phyloP scores from a whole-genome alignment of 352 stramenopile genomes.

The Pythium utonaiense region DNA sequence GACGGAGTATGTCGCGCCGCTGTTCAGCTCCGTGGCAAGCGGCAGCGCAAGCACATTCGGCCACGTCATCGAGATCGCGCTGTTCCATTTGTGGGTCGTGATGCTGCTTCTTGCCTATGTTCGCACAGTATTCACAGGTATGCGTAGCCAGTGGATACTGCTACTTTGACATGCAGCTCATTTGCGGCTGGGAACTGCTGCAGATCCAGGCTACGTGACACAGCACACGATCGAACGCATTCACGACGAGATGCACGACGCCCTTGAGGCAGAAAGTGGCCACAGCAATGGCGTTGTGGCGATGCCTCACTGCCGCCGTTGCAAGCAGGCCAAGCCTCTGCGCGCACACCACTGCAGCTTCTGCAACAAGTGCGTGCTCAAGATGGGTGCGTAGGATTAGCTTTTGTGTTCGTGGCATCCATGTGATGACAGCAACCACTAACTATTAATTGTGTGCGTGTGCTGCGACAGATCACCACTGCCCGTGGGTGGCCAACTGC shows the following conservation, averaged over 20 bases:
- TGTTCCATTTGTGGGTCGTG: slow-evolving; percentile 61
- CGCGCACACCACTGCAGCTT: slow-evolving; percentile 85
- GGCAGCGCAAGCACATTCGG: slow-evolving; percentile 22
- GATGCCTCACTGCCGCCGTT: slow-evolving; percentile 50
- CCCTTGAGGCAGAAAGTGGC: slow-evolving; percentile 43
- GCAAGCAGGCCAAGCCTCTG: slow-evolving; percentile 72
- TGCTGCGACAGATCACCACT: slow-evolving; percentile 93
- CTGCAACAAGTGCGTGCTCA: slow-evolving; percentile 80
- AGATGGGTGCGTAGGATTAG: slow-evolving; percentile 59
- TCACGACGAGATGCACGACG: slow-evolving; percentile 56
- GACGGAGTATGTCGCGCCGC: slow-evolving; percentile 42
- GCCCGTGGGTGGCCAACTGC: slow-evolving; percentile 93
- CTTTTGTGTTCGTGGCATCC: neutral
- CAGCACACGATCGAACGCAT: slow-evolving; percentile 52
- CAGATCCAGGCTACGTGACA: slow-evolving; percentile 82
- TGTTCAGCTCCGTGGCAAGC: slow-evolving; percentile 12
- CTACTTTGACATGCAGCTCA: too few relatives aligned
- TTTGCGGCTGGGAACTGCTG: neutral
- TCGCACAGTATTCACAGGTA: slow-evolving; percentile 76
- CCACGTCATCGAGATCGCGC: slow-evolving; percentile 30
- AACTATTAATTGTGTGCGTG: neutral
- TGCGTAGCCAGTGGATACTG: too few relatives aligned
- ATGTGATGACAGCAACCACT: too few relatives aligned
- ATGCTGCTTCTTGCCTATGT: slow-evolving; percentile 61
- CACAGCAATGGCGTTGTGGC: neutral